Evolutionary conservation across 768 basidiomycete species (phyloP), one percentile per base, ranked within the genome.

Genomic region (Leccinum disarticulatum): DNA sequence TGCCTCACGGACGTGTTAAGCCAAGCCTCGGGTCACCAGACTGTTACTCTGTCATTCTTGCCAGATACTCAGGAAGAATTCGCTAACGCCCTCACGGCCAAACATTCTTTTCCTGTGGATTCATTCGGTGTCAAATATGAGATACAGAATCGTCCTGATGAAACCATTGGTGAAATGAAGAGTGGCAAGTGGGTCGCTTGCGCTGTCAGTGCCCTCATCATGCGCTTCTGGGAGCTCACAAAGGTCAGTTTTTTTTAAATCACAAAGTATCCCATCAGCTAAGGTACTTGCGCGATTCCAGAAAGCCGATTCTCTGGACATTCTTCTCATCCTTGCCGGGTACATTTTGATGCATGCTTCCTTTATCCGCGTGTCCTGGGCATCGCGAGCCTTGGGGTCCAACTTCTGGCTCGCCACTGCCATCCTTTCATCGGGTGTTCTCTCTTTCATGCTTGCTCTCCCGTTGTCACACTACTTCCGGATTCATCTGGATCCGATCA

Each of bases 301-400:
- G 86, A 93, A 94, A 78, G 95, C 97, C 13, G 93, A 97, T 74
- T 95, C 94, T 1, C 84, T 95, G 19, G 97, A 99, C 75, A 98
- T 99, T 68, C 79, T 96, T 56, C 87, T 98, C 62, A 93, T 98
- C 66, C 83, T 98, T n/a, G 81, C 91, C 11, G 97, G 96, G 10
- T 99, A 99, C 73, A 76, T 95, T 55, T 81, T 98, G 49, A 98
- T 99, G 97, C 95, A 98, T 77, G 83, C 80, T 3, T 96, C 95
- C 2, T 98, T 99, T 76, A 86, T 95, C 71, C 87, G 93, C 54
- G 83, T 98, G 52, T 90, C 96, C 76, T 79, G 89, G 64, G 90
- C 91, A 62, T 93, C 95, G 62, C 85, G 96, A 25, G 85, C 87
- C 17, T 83, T 99, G 33, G 94, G 94, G 22, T 84, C 76, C 77